Conservation (phyloP, 2,329 filamentous ascomycete species). For the Talaromyces marneffei region DNA sequence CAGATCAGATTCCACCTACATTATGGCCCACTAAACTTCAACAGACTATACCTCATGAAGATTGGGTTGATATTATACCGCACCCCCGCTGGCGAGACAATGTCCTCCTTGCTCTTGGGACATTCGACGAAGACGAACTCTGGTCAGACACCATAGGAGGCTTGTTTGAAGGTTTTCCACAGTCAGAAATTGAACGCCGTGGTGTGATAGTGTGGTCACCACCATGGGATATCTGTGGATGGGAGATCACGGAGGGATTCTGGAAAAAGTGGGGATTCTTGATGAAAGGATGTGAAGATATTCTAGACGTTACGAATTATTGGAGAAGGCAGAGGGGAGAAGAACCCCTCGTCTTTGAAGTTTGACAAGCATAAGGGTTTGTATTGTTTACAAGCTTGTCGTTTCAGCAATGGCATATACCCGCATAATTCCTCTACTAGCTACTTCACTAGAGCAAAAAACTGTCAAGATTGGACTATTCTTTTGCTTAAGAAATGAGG, state of each 20-base stretch:
- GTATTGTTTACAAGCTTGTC: no score
- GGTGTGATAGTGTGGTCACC: conserved; percentile 8
- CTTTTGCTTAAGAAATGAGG: not conserved
- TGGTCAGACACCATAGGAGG: conserved; percentile 7
- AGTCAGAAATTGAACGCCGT: conserved; percentile 3
- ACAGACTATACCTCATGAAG: conserved; percentile 6
- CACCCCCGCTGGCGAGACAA: conserved; percentile 8
- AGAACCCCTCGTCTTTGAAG: not conserved
- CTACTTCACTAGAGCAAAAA: not conserved
- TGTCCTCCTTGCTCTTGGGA: not conserved
- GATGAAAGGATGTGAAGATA: conserved; percentile 6
- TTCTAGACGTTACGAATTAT: conserved; percentile 3
- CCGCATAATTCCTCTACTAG: no score
- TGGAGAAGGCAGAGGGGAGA: conserved; percentile 3
- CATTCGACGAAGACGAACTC: conserved; percentile 6
- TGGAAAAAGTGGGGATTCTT: conserved; percentile 2
- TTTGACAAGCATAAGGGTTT: not conserved
- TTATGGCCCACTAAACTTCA: conserved; percentile 4
- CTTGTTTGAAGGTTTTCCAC: conserved; percentile 5
- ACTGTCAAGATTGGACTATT: not conserved
- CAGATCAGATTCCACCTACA: not conserved
- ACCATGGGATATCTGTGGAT: conserved; percentile 10
- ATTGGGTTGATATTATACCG: conserved; percentile 3
- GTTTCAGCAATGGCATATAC: no score
- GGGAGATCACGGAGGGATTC: conserved; percentile 8